Base-by-base conservation (phyloP, 768 basidiomycete species). In the Psilocybe sp. region DNA sequence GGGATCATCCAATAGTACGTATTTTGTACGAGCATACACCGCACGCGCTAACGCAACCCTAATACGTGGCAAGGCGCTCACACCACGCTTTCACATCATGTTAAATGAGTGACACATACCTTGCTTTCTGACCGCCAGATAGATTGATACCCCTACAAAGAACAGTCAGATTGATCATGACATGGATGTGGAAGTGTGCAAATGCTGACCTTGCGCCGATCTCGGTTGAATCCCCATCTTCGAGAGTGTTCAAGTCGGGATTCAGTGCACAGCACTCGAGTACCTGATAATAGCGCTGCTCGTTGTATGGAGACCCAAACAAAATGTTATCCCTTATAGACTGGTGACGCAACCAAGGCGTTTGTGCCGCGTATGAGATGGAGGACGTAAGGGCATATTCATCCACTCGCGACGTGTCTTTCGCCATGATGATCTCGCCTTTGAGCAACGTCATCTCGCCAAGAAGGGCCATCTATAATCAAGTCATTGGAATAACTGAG, bases 151-250 rank as follows among this genome's bases (percentile, higher is more conserved):
- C 88, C 47, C 83, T n/a, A n/a, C n/a, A n/a, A n/a, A n/a, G n/a
- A n/a, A n/a, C 90, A 33, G 84, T 87, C 54, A 91, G 67, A 64
- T 79, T 87, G 13, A 91, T 28, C 23, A 28, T 3, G 7, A 28
- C 23, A 28, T 28, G 23, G 7, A 28, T 28, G 23, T 28, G 23
- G 23, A 28, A 28, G 23, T 4, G 23, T 28, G 4, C 7, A 28
- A 28, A 7, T 28, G 7, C 23, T 4, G 7, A 28, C 23, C 23
- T 73, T 13, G 82, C 84, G 11, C 92, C 92, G 55, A 95, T 89
- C 67, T 92, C 87, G 1, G 91, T 93, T 47, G 68, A 70, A 61
- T 92, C 93, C 0, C 96, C 96, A 59, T 94, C 85, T 49, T 95
- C 90, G 1, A 98, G 66, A 8, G 93, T 78, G 4, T 87, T 80